Conservation (phyloP, 169 alveolate genomes). For the Plasmodium gaboni region DNA sequence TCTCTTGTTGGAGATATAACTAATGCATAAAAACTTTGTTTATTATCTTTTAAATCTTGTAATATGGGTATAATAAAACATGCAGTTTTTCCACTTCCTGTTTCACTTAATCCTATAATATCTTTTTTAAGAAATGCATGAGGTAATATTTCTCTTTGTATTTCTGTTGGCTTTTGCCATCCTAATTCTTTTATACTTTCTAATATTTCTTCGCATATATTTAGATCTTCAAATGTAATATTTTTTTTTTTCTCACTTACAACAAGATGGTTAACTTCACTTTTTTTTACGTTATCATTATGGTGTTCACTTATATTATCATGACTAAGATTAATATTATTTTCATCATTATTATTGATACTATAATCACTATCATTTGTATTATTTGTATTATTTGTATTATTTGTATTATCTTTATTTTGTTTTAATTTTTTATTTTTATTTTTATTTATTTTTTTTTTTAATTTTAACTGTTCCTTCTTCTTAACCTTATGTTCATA, state of each 20-base stretch:
- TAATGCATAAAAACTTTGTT: conserved; percentile 91
- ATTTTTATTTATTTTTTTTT: conserved; percentile 7
- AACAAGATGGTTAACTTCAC: background rate
- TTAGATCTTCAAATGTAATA: conserved; percentile 91
- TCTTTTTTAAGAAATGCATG: conserved; percentile 95
- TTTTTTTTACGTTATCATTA: background rate
- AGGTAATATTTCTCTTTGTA: conserved; percentile 95
- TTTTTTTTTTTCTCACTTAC: background rate
- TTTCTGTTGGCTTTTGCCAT: conserved; percentile 95
- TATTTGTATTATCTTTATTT: background rate
- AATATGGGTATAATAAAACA: conserved; percentile 97
- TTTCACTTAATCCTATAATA: conserved; percentile 99
- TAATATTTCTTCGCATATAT: conserved; percentile 96
- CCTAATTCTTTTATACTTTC: conserved; percentile 92
- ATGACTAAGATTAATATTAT: background rate
- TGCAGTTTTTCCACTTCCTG: conserved; percentile 96
- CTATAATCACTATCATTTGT: no score
- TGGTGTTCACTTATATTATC: background rate
- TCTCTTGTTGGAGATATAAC: conserved; percentile 99
- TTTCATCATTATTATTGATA: background rate
- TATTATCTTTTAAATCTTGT: conserved; percentile 92
- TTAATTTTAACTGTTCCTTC: conserved; percentile 13
- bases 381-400: background rate
- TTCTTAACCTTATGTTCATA: conserved; percentile 50
- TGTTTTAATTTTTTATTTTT: background rate